A percentile compares a stretch with the other conserved stretches of the same genome.
These are phyloP conservation scores for Colletotrichum sp. DNA, from an alignment of 2,329 filamentous ascomycete species.

Conservation along the genomic window DNA sequence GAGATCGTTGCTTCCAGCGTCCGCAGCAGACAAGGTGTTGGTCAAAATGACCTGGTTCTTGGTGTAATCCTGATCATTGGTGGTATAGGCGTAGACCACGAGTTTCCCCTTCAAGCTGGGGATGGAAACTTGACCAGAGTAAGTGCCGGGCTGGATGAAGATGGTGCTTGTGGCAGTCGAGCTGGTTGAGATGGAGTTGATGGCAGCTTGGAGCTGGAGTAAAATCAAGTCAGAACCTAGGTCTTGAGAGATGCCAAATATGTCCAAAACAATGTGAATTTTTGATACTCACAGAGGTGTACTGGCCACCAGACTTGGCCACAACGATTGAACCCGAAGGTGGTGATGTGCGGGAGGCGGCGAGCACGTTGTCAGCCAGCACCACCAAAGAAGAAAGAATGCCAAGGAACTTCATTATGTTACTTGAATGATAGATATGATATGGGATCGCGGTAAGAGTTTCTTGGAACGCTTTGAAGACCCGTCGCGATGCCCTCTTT, in stretches of 20 bases:
- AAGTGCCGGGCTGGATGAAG: constrained; percentile 72
- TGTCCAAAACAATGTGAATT: not conserved
- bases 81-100: constrained; percentile 64
- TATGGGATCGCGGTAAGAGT: not conserved
- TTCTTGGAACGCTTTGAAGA: accelerated
- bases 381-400: not conserved
- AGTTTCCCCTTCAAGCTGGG: constrained; percentile 51
- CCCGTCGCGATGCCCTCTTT: not conserved
- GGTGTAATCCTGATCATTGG: constrained; percentile 54
- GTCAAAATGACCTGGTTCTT: constrained; percentile 63
- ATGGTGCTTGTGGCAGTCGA: constrained; percentile 59
- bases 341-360: constrained; percentile 37
- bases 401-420: not conserved
- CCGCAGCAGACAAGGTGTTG: constrained; percentile 39
- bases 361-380: constrained; percentile 21
- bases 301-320: constrained; percentile 36
- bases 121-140: constrained; percentile 64
- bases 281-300: not conserved
- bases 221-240: not conserved
- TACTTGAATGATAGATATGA: not conserved
- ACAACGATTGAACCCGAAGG: constrained; percentile 59
- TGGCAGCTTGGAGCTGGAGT: constrained; percentile 55
- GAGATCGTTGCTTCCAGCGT: constrained; percentile 56
- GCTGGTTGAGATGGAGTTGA: constrained; percentile 59
- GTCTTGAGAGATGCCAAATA: not conserved